Evolutionary conservation across 2,329 filamentous ascomycete genomes (phyloP).

Genomic region (Scytalidium lignicola): DNA sequence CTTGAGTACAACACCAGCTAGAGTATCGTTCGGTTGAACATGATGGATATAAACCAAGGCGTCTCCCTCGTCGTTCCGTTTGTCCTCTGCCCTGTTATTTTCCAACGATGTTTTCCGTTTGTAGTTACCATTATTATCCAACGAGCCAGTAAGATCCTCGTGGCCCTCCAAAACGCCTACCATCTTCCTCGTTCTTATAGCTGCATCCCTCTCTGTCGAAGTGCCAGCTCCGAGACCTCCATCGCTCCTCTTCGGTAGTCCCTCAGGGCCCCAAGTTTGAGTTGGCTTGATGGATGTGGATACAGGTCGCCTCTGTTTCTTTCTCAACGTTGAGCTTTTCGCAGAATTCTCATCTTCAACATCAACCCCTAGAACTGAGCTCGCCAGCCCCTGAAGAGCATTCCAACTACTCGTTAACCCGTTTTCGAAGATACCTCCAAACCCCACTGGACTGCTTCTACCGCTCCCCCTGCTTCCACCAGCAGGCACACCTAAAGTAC

Average conservation of each 20-base stretch:
- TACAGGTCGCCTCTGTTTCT: conserved; percentile 5
- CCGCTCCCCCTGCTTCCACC: conserved; percentile 8
- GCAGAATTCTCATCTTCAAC: conserved; percentile 7
- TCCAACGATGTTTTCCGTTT: conserved; percentile 21
- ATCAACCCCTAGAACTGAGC: conserved; percentile 25
- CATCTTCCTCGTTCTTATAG: conserved; percentile 50
- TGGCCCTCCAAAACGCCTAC: conserved; percentile 58
- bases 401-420: conserved; percentile 26
- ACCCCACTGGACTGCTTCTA: conserved; percentile 10
- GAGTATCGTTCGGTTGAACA: conserved; percentile 76
- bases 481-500: conserved; percentile 9
- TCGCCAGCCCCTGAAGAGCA: conserved; percentile 27
- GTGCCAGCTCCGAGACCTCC: conserved; percentile 47
- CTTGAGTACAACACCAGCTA: conserved; percentile 84
- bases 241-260: conserved; percentile 15
- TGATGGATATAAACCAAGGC: conserved; percentile 88
- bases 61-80: conserved; percentile 58
- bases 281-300: conserved; percentile 5
- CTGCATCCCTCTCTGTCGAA: conserved; percentile 46
- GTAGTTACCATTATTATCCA: conserved; percentile 45
- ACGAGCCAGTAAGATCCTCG: conserved; percentile 52
- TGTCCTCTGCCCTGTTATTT: conserved; percentile 12
- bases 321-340: conserved; percentile 5
- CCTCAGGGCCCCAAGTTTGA: conserved; percentile 24
- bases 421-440: conserved; percentile 16